A percentile compares a stretch with the other conserved stretches of the same genome.
phyloP scores from a whole-genome alignment of 148 eudicot species.

The Rhododendron kiyosumense region DNA sequence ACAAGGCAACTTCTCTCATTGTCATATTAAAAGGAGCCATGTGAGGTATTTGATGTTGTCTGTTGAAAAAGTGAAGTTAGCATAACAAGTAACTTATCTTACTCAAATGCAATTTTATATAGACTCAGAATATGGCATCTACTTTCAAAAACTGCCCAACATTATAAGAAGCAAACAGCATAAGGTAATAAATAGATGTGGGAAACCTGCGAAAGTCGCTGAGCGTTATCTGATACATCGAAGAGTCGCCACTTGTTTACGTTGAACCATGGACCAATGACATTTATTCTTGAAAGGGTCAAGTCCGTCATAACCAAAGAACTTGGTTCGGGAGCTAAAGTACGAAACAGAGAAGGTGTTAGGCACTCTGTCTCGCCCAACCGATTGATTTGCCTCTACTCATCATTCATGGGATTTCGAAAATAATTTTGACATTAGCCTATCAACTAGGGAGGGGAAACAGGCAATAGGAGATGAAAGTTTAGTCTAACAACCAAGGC shows the following conservation, averaged over 20 bases:
- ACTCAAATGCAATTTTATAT: background rate
- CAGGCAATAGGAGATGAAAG: background rate
- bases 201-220: too few species aligned
- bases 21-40: constrained; percentile 39
- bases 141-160: background rate
- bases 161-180: background rate
- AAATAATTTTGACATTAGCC: background rate
- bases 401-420: background rate
- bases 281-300: too few species aligned
- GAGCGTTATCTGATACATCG: too few species aligned
- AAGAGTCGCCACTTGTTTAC: too few species aligned
- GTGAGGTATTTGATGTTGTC: constrained; percentile 44
- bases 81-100: background rate
- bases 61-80: constrained; percentile 10
- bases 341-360: background rate
- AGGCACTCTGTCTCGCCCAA: background rate
- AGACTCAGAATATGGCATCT: background rate
- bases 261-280: too few species aligned
- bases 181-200: background rate
- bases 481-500: background rate
- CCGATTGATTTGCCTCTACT: background rate
- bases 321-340: background rate
- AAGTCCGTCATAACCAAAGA: background rate
- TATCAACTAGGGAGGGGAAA: background rate
- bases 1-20: constrained; percentile 41